These are phyloP conservation scores for Starmerella vitae DNA, from an alignment of 805 yeast genomes.

Conservation along the genomic window DNA sequence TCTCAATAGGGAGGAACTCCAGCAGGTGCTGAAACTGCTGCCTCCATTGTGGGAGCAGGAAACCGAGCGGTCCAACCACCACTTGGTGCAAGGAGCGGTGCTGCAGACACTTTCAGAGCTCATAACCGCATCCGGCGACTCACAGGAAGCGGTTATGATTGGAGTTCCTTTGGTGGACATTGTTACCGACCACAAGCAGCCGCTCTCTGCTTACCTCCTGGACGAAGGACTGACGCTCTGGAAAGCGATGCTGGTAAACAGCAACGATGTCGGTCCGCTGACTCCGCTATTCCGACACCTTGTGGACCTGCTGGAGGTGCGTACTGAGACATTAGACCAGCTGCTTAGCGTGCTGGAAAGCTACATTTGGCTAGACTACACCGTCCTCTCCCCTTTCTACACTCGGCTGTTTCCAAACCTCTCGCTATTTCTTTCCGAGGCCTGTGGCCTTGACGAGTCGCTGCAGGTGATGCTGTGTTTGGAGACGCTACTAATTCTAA, in stretches of 20 bases:
- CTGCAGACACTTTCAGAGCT: constrained; percentile 27
- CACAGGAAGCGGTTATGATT: constrained; percentile 9
- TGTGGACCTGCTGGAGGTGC: constrained; percentile 45
- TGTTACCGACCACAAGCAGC: constrained; percentile 46
- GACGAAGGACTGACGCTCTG: constrained; percentile 83
- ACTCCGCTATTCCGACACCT: constrained; percentile 35
- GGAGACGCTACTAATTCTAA: constrained; percentile 10
- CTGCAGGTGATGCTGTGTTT: constrained; percentile 11
- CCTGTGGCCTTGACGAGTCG: constrained; percentile 17
- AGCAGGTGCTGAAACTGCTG: constrained; percentile 33
- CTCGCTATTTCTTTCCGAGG: constrained; percentile 20
- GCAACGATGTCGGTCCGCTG: constrained; percentile 29
- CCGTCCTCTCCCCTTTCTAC: constrained; percentile 11
- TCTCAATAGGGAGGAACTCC: constrained; percentile 15
- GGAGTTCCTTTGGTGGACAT: constrained; percentile 18
- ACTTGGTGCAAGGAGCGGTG: constrained; percentile 28
- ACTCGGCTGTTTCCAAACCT: constrained; percentile 18
- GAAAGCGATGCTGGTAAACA: constrained; percentile 49
- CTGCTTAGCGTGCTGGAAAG: constrained; percentile 27
- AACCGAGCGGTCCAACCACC: constrained; percentile 24
- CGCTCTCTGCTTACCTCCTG: constrained; percentile 41
- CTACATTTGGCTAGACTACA: constrained; percentile 25
- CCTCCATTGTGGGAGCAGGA: constrained; percentile 67
- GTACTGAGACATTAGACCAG: constrained; percentile 35
- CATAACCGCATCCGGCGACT: constrained; percentile 20